Conservation (phyloP, 306 rosid species). For the Citrullus colocynthis region DNA sequence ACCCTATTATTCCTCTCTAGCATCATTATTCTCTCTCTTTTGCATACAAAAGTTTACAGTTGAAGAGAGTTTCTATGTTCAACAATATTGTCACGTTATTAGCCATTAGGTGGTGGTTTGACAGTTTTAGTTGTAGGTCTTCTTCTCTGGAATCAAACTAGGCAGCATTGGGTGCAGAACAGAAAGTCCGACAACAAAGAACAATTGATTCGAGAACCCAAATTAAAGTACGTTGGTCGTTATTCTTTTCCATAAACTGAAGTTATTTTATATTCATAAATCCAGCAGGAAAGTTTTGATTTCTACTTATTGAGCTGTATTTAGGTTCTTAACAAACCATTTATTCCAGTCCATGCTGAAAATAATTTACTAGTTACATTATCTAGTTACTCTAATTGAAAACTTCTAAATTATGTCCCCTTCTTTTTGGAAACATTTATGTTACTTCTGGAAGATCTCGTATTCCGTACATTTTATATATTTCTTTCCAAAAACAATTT, state of each 20-base stretch:
- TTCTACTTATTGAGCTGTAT: background rate
- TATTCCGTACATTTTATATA: background rate
- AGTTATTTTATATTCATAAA: background rate
- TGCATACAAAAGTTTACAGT: background rate
- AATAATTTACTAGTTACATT: background rate
- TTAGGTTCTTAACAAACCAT: background rate
- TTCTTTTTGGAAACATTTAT: background rate
- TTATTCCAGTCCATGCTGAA: background rate
- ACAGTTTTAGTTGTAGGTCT: slow-evolving; percentile 5
- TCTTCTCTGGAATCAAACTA: slow-evolving; percentile 11
- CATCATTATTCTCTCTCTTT: background rate
- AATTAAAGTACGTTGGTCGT: slow-evolving; percentile 4
- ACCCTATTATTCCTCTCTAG: background rate
- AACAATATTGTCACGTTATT: background rate
- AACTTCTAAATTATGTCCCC: background rate
- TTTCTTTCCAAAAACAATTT: background rate
- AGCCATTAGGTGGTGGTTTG: slow-evolving; percentile 1
- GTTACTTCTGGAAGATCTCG: background rate
- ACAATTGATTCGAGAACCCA: background rate
- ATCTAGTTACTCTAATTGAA: background rate
- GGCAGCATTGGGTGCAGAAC: slow-evolving; percentile 5
- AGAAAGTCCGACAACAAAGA: background rate
- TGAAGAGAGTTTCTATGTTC: background rate
- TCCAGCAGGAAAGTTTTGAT: background rate
- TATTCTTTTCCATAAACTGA: background rate